Percentiles rank a stretch among this genome's conserved stretches.
phyloP scores from a whole-genome alignment of 2,329 filamentous ascomycete genomes.

The Penicillium digitatum region DNA sequence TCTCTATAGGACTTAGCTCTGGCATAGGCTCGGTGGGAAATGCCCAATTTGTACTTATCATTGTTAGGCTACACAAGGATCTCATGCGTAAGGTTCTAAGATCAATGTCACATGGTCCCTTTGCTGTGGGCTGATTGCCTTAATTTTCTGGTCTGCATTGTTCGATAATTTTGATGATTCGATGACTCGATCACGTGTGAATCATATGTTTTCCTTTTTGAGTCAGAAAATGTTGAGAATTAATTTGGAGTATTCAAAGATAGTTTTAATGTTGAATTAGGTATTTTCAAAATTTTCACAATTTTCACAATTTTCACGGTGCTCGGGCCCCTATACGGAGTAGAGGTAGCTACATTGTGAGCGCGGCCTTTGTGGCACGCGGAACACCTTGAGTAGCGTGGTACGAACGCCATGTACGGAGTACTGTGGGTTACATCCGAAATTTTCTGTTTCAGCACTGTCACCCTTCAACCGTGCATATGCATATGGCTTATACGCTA shows the following conservation, averaged over 20 bases:
- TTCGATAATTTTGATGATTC: not conserved
- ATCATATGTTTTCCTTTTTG: slow-evolving; percentile 2
- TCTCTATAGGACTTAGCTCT: not conserved
- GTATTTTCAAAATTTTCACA: not conserved
- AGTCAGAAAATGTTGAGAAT: not conserved
- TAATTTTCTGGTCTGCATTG: slow-evolving; percentile 1
- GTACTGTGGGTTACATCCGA: not conserved
- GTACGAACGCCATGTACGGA: not conserved
- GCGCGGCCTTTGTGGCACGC: not conserved
- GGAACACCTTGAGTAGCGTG: not conserved
- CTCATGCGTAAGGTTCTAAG: not conserved
- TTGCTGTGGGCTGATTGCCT: slow-evolving; percentile 1
- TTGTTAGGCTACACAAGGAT: not conserved
- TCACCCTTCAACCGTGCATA: slow-evolving; percentile 5
- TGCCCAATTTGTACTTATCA: not conserved
- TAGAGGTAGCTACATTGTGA: not conserved
- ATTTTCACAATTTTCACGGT: too few relatives aligned
- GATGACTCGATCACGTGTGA: slow-evolving; percentile 1
- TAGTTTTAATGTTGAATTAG: not conserved
- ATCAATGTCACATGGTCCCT: slow-evolving; percentile 2
- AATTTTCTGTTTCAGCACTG: slow-evolving; percentile 2
- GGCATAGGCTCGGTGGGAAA: slow-evolving; percentile 1
- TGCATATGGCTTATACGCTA: not conserved
- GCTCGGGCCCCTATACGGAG: not conserved
- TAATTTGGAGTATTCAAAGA: not conserved